phyloP scores from a whole-genome alignment of 2,329 filamentous ascomycete species.

The Falciphora oryzae region DNA sequence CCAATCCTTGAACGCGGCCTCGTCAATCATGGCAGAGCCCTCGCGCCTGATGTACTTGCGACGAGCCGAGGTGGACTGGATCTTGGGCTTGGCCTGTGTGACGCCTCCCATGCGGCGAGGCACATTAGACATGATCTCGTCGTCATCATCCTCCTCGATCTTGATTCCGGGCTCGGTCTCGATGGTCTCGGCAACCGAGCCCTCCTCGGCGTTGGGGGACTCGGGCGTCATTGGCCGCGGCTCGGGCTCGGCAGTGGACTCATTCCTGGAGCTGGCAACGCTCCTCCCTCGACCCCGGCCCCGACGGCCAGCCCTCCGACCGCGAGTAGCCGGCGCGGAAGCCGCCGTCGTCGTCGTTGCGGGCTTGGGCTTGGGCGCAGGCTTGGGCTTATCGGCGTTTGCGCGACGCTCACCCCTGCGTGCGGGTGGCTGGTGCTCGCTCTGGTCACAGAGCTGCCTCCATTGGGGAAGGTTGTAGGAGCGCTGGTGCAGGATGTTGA shows the following conservation, averaged over 20 bases:
- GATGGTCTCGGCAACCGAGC: constrained; percentile 38
- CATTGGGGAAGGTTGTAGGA: constrained; percentile 97
- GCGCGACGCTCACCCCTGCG: constrained; percentile 75
- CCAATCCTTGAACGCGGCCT: constrained; percentile 84
- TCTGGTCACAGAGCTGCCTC: constrained; percentile 88
- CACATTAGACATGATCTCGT: constrained; percentile 22
- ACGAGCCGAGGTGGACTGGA: constrained; percentile 76
- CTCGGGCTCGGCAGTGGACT: constrained; percentile 33
- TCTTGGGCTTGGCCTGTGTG: constrained; percentile 49
- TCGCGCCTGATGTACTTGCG: constrained; percentile 82
- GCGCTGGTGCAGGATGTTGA: constrained; percentile 92
- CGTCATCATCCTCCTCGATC: constrained; percentile 40
- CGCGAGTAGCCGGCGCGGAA: constrained; percentile 20
- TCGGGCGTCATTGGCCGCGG: constrained; percentile 54
- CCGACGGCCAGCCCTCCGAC: constrained; percentile 21
- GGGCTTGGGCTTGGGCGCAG: constrained; percentile 32
- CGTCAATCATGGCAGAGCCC: constrained; percentile 73
- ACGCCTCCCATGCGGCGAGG: constrained; percentile 42
- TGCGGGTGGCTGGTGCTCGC: constrained; percentile 91
- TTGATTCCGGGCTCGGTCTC: constrained; percentile 39
- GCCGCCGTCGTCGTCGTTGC: constrained; percentile 11
- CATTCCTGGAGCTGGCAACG: constrained; percentile 35
- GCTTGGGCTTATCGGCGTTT: constrained; percentile 48
- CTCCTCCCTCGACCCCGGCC: constrained; percentile 26
- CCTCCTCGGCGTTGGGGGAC: constrained; percentile 41